Percentiles rank a stretch among this genome's conserved stretches.
Evolutionary conservation across 2,329 filamentous ascomycete species (phyloP).

Genomic region (Cladorrhinum sp.): DNA sequence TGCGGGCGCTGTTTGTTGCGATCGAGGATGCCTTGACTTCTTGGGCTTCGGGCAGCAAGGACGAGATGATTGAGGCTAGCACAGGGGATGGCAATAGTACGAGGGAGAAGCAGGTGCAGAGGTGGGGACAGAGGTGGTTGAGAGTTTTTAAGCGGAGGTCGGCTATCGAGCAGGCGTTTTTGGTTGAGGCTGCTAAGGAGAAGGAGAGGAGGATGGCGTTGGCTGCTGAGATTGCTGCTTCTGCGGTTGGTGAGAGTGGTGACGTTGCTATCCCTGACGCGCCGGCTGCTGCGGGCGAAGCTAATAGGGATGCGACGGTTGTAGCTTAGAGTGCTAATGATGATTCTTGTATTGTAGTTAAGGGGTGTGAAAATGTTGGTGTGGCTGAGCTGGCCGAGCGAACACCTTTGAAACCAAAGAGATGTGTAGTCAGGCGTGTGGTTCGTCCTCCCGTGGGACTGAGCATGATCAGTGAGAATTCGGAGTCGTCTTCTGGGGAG

Average conservation of each 20-base stretch:
- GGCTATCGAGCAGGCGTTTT: conserved; percentile 77
- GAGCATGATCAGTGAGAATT: no score
- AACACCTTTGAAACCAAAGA: no score
- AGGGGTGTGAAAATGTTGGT: neutral
- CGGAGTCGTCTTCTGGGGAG: no score
- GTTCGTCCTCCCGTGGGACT: no score
- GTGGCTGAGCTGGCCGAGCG: no score
- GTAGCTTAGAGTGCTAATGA: neutral
- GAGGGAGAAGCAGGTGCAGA: conserved; percentile 63
- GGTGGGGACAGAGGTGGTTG: conserved; percentile 85
- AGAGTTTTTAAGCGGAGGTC: conserved; percentile 78
- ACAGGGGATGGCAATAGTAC: conserved; percentile 53
- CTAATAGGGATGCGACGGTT: neutral
- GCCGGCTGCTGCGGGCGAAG: neutral
- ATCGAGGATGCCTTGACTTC: conserved; percentile 75
- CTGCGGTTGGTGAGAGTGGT: neutral
- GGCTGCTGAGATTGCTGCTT: neutral
- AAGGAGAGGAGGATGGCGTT: conserved; percentile 17
- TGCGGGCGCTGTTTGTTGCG: conserved; percentile 74
- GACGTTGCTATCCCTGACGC: neutral
- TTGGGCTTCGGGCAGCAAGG: conserved; percentile 70
- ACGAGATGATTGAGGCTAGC: conserved; percentile 66
- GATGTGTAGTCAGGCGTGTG: no score
- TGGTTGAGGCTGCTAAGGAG: conserved; percentile 38
- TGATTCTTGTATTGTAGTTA: neutral